These are phyloP conservation scores for Dictyostelium intermedium DNA, from an alignment of 78 protist genomes.

Conservation along the genomic window DNA sequence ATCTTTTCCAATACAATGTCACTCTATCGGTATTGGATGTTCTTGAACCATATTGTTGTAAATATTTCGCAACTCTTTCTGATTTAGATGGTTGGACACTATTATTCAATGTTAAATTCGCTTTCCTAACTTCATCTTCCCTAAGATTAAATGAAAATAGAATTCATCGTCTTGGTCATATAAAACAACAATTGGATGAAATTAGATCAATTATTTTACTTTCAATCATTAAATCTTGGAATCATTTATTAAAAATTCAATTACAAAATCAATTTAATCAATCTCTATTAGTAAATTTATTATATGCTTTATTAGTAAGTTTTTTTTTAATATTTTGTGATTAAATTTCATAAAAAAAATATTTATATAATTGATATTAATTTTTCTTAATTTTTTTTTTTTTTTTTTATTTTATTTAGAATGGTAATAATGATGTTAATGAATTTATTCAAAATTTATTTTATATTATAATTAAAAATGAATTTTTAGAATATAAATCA, in stretches of 20 bases:
- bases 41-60: not conserved
- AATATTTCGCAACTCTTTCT: not conserved
- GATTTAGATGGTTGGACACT: conserved; percentile 34
- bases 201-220: not conserved
- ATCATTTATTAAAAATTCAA: not conserved
- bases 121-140: not conserved
- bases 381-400: too few species aligned
- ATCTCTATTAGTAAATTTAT: not conserved
- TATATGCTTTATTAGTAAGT: conserved; percentile 17
- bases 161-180: conserved; percentile 20
- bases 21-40: not conserved
- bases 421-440: conserved; percentile 31
- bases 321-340: too few species aligned
- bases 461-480: conserved; percentile 25
- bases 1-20: conserved; percentile 20
- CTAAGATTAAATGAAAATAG: not conserved
- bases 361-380: not conserved
- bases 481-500: conserved; percentile 20
- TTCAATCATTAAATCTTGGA: conserved; percentile 1
- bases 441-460: conserved; percentile 63
- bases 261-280: conserved; percentile 34
- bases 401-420: not conserved
- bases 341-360: not conserved
- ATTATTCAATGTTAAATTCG: conserved; percentile 17
- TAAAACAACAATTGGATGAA: not conserved